Conservation (phyloP, 202 grass and related monocot genomes). For the Zoysia matrella region DNA sequence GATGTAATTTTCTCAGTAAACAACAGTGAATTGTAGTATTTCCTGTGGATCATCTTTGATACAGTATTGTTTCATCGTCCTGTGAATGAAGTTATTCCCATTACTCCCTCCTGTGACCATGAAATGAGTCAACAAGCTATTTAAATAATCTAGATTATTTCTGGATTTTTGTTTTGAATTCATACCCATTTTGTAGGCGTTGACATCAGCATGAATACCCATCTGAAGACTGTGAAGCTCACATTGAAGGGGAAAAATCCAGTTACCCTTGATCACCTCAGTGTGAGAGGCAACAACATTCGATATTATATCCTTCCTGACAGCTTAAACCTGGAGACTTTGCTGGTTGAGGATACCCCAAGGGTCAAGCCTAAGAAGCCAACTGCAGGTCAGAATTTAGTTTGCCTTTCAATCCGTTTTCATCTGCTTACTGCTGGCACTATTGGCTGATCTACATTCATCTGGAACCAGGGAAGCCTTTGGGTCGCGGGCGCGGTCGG, state of each 20-base stretch:
- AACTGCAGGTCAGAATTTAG: slow-evolving; percentile 59
- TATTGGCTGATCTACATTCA: slow-evolving; percentile 17
- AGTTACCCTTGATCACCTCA: slow-evolving; percentile 95
- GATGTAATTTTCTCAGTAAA: not conserved
- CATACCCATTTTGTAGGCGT: slow-evolving; percentile 42
- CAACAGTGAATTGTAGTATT: not conserved
- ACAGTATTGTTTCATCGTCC: not conserved
- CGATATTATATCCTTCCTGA: slow-evolving; percentile 98
- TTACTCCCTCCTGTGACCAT: not conserved
- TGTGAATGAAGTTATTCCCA: not conserved
- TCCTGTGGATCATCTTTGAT: not conserved
- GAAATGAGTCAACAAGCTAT: not conserved
- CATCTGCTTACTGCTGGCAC: not conserved
- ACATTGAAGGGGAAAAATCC: slow-evolving; percentile 94
- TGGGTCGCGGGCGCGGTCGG: slow-evolving; percentile 89
- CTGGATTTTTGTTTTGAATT: slow-evolving; percentile 16
- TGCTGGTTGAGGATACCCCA: slow-evolving; percentile 23
- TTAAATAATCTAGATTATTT: slow-evolving; percentile 2
- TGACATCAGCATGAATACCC: too few species aligned
- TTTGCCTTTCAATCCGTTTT: not conserved
- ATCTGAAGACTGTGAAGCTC: slow-evolving; percentile 70
- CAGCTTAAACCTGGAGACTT: slow-evolving; percentile 98
- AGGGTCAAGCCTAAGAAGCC: slow-evolving; percentile 97
- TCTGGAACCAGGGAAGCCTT: slow-evolving; percentile 69
- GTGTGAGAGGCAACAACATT: slow-evolving; percentile 98